A percentile compares a stretch with the other conserved stretches of the same genome.
These are phyloP conservation scores for Phoma sp. DNA, from an alignment of 2,329 filamentous ascomycete species.

Conservation along the genomic window DNA sequence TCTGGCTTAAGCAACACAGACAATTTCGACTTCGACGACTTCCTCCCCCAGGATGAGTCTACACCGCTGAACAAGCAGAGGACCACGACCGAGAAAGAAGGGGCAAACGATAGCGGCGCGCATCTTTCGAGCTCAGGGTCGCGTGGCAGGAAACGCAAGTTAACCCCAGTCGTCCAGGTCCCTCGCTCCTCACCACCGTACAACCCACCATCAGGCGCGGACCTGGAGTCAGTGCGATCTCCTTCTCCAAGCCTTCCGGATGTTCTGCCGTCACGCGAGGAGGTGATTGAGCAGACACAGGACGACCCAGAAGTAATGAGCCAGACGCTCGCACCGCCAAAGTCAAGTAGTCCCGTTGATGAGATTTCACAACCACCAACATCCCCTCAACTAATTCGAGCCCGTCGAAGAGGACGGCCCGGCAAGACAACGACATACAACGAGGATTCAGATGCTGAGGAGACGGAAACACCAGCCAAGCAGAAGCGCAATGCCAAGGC, in stretches of 20 bases:
- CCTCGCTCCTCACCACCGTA: constrained; percentile 48
- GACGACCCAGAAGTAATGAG: constrained; percentile 42
- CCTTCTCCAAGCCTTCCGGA: constrained; percentile 46
- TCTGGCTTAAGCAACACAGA: constrained; percentile 53
- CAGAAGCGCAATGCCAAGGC: constrained; percentile 24
- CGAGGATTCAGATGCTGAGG: constrained; percentile 32
- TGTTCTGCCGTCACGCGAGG: constrained; percentile 34
- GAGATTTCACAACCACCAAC: constrained; percentile 24
- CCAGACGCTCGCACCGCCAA: constrained; percentile 53
- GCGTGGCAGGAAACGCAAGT: constrained; percentile 49
- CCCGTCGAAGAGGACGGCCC: constrained; percentile 25
- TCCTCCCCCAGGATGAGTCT: constrained; percentile 70
- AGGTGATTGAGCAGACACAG: constrained; percentile 29
- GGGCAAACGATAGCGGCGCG: constrained; percentile 34
- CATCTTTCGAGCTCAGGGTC: constrained; percentile 42
- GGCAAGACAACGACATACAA: constrained; percentile 25
- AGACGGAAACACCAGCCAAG: constrained; percentile 32
- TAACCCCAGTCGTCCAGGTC: constrained; percentile 47
- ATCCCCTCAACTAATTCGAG: constrained; percentile 24
- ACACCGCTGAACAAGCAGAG: constrained; percentile 64
- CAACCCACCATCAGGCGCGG: constrained; percentile 35
- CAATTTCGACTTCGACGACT: constrained; percentile 50
- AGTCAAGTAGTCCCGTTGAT: constrained; percentile 49
- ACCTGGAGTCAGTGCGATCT: constrained; percentile 40
- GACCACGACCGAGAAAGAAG: constrained; percentile 35